Evolutionary conservation across 306 rosid species (phyloP).

Genomic region (Cicer pinnatifidum): DNA sequence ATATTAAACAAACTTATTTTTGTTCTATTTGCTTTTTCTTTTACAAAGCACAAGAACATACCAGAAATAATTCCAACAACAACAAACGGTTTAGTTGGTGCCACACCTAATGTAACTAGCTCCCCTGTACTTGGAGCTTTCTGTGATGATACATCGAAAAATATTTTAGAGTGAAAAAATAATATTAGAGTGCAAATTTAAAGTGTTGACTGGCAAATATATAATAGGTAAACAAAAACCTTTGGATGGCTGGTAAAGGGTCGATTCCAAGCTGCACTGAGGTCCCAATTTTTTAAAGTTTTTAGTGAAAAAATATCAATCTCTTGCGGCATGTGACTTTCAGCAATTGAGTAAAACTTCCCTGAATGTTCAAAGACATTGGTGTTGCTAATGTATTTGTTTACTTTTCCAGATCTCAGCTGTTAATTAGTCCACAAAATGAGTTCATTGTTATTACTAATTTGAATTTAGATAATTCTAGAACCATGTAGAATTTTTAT

Average conservation of each 20-base stretch:
- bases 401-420: conserved; percentile 67
- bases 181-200: background rate
- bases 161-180: background rate
- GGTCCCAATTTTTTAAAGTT: conserved; percentile 63
- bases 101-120: conserved; percentile 62
- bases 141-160: conserved; percentile 44
- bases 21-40: background rate
- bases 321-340: conserved; percentile 70
- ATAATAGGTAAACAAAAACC: conserved; percentile 36
- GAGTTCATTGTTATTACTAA: background rate
- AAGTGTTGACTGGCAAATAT: background rate
- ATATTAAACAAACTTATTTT: background rate
- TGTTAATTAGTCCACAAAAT: conserved; percentile 38
- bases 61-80: conserved; percentile 74
- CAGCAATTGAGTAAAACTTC: conserved; percentile 63
- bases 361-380: conserved; percentile 73
- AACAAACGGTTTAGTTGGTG: conserved; percentile 57
- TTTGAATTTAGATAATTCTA: no score
- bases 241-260: conserved; percentile 78
- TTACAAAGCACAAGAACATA: conserved; percentile 38
- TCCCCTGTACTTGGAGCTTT: conserved; percentile 67
- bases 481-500: no score
- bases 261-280: conserved; percentile 62
- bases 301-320: conserved; percentile 59
- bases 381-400: conserved; percentile 71